Evolutionary conservation across 208 protist species (phyloP).

Genomic region (Leishmania guyanensis): DNA sequence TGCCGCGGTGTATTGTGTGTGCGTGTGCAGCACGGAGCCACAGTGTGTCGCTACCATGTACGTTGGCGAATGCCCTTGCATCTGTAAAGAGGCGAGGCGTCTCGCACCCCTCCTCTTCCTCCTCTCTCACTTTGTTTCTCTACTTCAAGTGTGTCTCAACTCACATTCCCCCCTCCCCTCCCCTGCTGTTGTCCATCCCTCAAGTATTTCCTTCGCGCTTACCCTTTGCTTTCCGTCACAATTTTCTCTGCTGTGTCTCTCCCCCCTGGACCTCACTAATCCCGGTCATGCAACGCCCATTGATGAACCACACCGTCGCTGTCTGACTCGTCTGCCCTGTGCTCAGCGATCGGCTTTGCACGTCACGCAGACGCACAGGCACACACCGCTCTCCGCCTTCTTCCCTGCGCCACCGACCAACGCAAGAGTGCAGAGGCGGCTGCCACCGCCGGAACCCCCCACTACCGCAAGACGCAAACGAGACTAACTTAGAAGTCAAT

Average conservation of each 20-base stretch:
- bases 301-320: neutral
- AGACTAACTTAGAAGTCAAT: neutral
- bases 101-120: neutral
- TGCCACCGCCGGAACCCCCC: neutral
- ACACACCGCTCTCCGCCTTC: neutral
- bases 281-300: neutral
- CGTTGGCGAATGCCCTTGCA: neutral
- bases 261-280: neutral
- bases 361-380: neutral
- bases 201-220: neutral
- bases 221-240: neutral
- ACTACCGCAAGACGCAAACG: neutral
- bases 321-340: neutral
- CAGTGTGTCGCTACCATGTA: neutral
- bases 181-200: too few species aligned
- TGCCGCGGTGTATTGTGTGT: neutral
- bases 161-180: too few species aligned
- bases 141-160: too few species aligned
- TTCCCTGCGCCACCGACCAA: neutral
- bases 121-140: neutral
- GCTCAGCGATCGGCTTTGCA: neutral
- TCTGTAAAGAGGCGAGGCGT: neutral
- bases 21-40: neutral
- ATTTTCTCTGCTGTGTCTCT: neutral
- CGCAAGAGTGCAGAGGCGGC: neutral